Conservation (phyloP, 129 eudicot genomes). For the Flaveria sonorensis region DNA sequence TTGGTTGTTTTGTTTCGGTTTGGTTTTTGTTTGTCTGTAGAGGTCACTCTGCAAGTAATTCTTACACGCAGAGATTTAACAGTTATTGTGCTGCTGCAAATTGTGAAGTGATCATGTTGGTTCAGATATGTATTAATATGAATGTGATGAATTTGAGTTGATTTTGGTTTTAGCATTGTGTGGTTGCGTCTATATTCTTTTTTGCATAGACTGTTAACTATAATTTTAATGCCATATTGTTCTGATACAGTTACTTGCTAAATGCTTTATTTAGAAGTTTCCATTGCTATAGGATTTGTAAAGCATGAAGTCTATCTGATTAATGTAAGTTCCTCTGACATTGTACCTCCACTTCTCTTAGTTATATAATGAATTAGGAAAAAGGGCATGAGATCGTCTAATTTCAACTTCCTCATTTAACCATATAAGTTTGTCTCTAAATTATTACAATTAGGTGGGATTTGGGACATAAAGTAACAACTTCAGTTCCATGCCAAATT, state of each 20-base stretch:
- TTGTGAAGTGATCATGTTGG: not conserved
- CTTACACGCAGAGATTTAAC: not conserved
- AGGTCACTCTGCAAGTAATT: not conserved
- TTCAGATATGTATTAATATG: not conserved
- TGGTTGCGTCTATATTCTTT: slow-evolving; percentile 6
- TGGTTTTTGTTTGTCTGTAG: not conserved
- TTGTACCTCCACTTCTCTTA: too few species aligned
- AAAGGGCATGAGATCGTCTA: too few species aligned
- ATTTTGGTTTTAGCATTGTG: not conserved
- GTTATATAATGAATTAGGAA: too few species aligned
- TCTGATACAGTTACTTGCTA: not conserved
- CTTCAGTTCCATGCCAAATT: too few species aligned
- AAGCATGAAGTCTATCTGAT: slow-evolving; percentile 18
- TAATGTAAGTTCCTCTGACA: too few species aligned
- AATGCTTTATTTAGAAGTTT: not conserved
- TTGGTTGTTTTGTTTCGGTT: not conserved
- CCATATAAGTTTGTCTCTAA: too few species aligned
- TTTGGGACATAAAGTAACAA: too few species aligned
- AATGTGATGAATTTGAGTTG: not conserved
- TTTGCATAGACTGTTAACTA: not conserved
- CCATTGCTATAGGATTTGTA: slow-evolving; percentile 2
- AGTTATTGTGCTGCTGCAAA: slow-evolving; percentile 3
- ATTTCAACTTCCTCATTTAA: too few species aligned
- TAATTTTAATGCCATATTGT: not conserved
- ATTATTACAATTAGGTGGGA: too few species aligned